A percentile compares a stretch with the other conserved stretches of the same genome.
phyloP scores from a whole-genome alignment of 2,329 filamentous ascomycete species.

The Curvularia sp. region DNA sequence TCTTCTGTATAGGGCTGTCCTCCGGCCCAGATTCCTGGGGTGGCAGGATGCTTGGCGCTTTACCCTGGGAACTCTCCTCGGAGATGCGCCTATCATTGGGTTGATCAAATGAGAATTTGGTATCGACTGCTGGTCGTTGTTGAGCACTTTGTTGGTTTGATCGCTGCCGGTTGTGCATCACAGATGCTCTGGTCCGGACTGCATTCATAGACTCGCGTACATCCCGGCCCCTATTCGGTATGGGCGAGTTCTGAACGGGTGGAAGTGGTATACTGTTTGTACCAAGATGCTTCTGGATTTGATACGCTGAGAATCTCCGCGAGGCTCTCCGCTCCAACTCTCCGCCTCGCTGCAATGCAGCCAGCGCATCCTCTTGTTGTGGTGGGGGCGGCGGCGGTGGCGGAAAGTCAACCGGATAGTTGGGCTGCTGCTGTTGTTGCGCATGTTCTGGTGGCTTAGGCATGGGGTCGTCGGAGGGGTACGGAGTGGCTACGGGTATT shows the following conservation, averaged over 20 bases:
- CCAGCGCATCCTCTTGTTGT: slow-evolving; percentile 86
- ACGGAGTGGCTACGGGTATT: slow-evolving; percentile 76
- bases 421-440: slow-evolving; percentile 43
- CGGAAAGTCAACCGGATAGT: slow-evolving; percentile 64
- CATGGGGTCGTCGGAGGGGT: slow-evolving; percentile 68
- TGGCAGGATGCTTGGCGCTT: slow-evolving; percentile 46
- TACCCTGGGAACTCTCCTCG: slow-evolving; percentile 63
- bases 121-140: slow-evolving; percentile 61
- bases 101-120: slow-evolving; percentile 64
- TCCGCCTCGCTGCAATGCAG: slow-evolving; percentile 87
- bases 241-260: slow-evolving; percentile 75
- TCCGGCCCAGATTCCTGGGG: slow-evolving; percentile 40
- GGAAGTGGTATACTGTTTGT: slow-evolving; percentile 86
- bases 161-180: slow-evolving; percentile 60
- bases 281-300: slow-evolving; percentile 93
- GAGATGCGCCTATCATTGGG: slow-evolving; percentile 61
- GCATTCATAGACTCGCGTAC: slow-evolving; percentile 83
- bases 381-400: slow-evolving; percentile 81
- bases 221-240: slow-evolving; percentile 86
- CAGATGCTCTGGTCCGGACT: slow-evolving; percentile 66
- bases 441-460: slow-evolving; percentile 46
- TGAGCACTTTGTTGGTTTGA: slow-evolving; percentile 47
- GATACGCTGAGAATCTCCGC: slow-evolving; percentile 91
- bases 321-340: slow-evolving; percentile 93
- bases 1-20: slow-evolving; percentile 56